These are phyloP conservation scores for Sarcodon aspratus DNA, from an alignment of 768 basidiomycete species.

Conservation along the genomic window DNA sequence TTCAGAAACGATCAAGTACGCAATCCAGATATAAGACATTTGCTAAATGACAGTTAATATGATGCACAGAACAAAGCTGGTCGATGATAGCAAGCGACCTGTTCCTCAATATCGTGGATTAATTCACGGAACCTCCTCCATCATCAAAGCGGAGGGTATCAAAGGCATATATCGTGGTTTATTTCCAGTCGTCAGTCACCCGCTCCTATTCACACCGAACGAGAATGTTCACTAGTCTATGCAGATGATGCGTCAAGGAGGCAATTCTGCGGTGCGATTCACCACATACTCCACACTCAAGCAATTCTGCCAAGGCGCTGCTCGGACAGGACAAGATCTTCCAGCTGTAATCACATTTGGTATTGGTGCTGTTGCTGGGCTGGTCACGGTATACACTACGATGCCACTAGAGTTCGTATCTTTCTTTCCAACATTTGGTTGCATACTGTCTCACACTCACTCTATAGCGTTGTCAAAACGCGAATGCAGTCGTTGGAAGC, in stretches of 20 bases:
- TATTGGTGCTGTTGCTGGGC: conserved; percentile 86
- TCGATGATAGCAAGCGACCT: conserved; percentile 84
- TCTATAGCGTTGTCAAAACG: conserved; percentile 83
- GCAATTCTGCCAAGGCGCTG: conserved; percentile 80
- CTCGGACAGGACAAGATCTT: conserved; percentile 72
- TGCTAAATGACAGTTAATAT: background rate
- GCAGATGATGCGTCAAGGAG: conserved; percentile 93
- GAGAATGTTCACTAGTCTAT: background rate
- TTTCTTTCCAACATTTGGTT: background rate
- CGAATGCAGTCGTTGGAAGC: conserved; percentile 94
- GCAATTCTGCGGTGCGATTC: conserved; percentile 93
- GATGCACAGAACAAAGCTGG: conserved; percentile 76
- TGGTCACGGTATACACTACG: conserved; percentile 89
- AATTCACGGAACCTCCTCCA: conserved; percentile 70
- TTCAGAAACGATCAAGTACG: conserved; percentile 96
- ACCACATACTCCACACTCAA: conserved; percentile 92
- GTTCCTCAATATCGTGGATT: conserved; percentile 81
- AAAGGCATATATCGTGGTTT: conserved; percentile 82
- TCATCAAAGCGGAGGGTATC: conserved; percentile 79
- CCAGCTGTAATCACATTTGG: conserved; percentile 88
- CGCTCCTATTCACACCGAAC: background rate
- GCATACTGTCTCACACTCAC: background rate
- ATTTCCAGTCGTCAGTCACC: conserved; percentile 73
- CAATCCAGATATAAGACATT: conserved; percentile 1
- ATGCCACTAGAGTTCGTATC: conserved; percentile 69